These are phyloP conservation scores for Hysterangium stoloniferum DNA, from an alignment of 768 basidiomycete species.

Conservation along the genomic window DNA sequence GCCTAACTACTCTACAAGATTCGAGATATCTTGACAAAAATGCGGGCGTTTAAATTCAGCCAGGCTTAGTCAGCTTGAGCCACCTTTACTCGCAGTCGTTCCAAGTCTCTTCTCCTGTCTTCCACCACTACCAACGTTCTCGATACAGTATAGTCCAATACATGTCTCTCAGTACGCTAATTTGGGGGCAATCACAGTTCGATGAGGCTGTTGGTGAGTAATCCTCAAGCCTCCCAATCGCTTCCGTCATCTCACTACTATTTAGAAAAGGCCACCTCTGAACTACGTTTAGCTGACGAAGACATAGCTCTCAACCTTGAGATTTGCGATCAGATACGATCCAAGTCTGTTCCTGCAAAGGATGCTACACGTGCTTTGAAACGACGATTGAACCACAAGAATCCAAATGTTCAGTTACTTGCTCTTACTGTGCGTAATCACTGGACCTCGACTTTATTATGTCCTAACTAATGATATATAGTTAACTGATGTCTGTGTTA, in stretches of 20 bases:
- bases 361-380: conserved; percentile 86
- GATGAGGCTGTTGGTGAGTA: conserved; percentile 73
- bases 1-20: too few relatives aligned
- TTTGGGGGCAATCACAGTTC: conserved; percentile 78
- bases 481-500: conserved; percentile 88
- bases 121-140: neutral
- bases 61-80: neutral
- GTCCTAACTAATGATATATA: conserved; percentile 25
- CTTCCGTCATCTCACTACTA: conserved; percentile 12
- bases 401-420: conserved; percentile 89
- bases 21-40: too few relatives aligned
- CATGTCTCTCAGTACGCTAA: conserved; percentile 55
- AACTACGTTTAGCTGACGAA: conserved; percentile 72
- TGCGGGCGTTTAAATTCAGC: too few relatives aligned
- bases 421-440: conserved; percentile 66
- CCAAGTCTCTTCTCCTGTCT: neutral
- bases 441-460: conserved; percentile 4
- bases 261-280: conserved; percentile 90
- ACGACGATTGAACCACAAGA: conserved; percentile 83
- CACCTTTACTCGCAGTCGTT: neutral
- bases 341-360: conserved; percentile 78
- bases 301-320: conserved; percentile 92
- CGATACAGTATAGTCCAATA: neutral
- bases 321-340: conserved; percentile 94
- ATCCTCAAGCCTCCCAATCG: neutral